Base-by-base conservation (phyloP, 306 rosid genomes). In the Castanea crenata region DNA sequence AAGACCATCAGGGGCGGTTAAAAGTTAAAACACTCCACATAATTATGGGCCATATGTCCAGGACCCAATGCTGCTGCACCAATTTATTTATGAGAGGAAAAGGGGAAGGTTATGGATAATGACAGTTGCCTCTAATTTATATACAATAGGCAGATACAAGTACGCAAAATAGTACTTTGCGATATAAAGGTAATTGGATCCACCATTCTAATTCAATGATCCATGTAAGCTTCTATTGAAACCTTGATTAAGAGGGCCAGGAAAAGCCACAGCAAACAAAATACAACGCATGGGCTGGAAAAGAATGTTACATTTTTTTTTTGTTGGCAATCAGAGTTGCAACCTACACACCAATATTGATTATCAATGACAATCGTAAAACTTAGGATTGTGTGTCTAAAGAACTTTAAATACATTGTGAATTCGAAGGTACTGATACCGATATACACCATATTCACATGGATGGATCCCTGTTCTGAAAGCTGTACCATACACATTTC, bases 381-480 rank as follows among this genome's bases (percentile, higher is more conserved):
- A 32, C 46, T 34, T 55, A 69, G 13, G 35, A 77, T 59, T 71
- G 32, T 19, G 62, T 73, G 87, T 79, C 88, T 82, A 77, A 81
- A 79, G 38, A 80, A 75, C 83, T 74, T 62, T 56, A 12, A 86
- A 82, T 46, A 76, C 72, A 54, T 73, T 78, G 73, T 76, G 86
- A 83, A 86, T 71, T 5, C 29, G 75, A 51, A 77, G 73, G 62
- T 51, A 81, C 77, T 32, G 82, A 58, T 32, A 3, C 54, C 54
- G 16, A 77, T 83, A 81, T 83, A 83, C 84, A 85, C 78, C 46
- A 78, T 85, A 86, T 85, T 88, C 86, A 87, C 89, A 82, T n/a
- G 55, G 76, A 29, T 57, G 52, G 51, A 69, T 78, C 82, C 82
- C 61, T 68, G 35, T n/a, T 83, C 68, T 49, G 64, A 59, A 86